Evolutionary conservation across 305 asterid genomes (phyloP).

Genomic region (Fraxinus nigra): DNA sequence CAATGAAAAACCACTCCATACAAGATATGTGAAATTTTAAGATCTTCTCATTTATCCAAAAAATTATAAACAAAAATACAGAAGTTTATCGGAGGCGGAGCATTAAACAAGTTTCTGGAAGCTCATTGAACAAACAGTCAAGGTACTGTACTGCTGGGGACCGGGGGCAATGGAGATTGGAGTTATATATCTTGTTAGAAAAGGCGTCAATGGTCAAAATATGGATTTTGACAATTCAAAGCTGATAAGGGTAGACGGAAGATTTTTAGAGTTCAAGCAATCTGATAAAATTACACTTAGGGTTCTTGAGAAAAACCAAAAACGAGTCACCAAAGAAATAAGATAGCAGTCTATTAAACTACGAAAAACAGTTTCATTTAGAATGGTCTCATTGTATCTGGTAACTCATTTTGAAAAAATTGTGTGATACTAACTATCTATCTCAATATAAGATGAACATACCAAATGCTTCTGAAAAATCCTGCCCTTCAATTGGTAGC

Average conservation of each 20-base stretch:
- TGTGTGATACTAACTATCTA: background rate
- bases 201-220: background rate
- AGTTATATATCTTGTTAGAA: background rate
- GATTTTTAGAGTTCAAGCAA: background rate
- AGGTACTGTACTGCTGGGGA: background rate
- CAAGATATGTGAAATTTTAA: background rate
- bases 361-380: background rate
- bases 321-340: background rate
- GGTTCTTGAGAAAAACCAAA: background rate
- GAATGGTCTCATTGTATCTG: background rate
- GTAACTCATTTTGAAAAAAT: background rate
- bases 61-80: background rate
- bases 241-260: background rate
- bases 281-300: background rate
- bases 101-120: background rate
- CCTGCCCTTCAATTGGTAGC: slow-evolving; percentile 36
- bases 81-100: background rate
- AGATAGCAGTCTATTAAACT: background rate
- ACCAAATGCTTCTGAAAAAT: slow-evolving; percentile 38
- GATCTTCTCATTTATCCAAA: background rate
- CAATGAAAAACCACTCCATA: background rate
- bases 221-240: background rate
- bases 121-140: background rate
- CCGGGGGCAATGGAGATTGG: background rate
- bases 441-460: slow-evolving; percentile 10